Evolutionary conservation across 345 rosid genomes (phyloP).

Genomic region (Ceriops zippeliana): DNA sequence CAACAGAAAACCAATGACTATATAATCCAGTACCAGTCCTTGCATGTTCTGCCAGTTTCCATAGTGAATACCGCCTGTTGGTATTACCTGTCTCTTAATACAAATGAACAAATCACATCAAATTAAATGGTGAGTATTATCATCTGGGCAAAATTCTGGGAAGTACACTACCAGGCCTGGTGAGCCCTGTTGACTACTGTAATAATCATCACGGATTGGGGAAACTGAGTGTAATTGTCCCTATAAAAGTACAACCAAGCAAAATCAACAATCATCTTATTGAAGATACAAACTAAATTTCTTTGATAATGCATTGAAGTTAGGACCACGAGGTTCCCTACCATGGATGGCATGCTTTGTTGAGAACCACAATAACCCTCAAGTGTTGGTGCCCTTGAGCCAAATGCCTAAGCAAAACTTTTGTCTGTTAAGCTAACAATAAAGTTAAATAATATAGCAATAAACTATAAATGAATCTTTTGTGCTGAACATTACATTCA

Average conservation of each 20-base stretch:
- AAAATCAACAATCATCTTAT: background rate
- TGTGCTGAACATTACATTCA: background rate
- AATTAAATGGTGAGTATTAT: background rate
- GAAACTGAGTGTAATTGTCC: conserved; percentile 31
- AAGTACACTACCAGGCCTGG: conserved; percentile 30
- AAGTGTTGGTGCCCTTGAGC: conserved; percentile 42
- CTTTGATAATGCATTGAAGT: background rate
- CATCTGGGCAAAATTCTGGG: background rate
- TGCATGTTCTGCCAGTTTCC: conserved; percentile 43
- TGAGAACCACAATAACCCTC: conserved; percentile 43
- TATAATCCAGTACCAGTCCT: conserved; percentile 32
- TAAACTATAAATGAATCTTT: conserved; percentile 4
- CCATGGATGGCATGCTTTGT: conserved; percentile 42
- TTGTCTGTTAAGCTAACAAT: conserved; percentile 6
- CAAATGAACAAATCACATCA: conserved; percentile 19
- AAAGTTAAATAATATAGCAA: background rate
- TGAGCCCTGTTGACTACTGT: conserved; percentile 35
- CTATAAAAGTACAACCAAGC: conserved; percentile 13
- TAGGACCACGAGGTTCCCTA: conserved; percentile 21
- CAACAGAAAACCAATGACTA: background rate
- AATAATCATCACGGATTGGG: conserved; percentile 41
- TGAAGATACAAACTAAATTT: conserved; percentile 6
- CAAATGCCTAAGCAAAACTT: conserved; percentile 30
- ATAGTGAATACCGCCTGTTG: conserved; percentile 36
- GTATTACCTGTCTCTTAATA: conserved; percentile 40